Percentiles rank a stretch among this genome's conserved stretches.
phyloP scores from a whole-genome alignment of 192 early-diverging fungal genomes.

The Entomortierella beljakovae region DNA sequence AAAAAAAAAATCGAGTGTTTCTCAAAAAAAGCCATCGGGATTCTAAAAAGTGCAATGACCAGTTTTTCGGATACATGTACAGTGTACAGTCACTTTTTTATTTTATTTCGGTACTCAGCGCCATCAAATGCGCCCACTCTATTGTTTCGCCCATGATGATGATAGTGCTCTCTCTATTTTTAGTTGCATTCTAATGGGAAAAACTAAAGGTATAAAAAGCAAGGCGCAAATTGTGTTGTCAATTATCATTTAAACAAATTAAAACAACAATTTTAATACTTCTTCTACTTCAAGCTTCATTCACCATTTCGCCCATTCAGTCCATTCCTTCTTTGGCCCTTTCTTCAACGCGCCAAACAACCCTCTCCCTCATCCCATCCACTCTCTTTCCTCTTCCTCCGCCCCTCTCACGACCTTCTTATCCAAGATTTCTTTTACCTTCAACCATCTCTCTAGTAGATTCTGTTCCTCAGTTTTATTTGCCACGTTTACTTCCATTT shows the following conservation, averaged over 20 bases:
- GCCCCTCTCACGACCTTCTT: slow-evolving; percentile 26
- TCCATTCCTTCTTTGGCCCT: slow-evolving; percentile 19
- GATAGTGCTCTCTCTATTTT: slow-evolving; percentile 5
- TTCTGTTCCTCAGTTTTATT: slow-evolving; percentile 12
- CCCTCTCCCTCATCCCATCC: slow-evolving; percentile 14
- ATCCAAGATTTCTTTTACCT: slow-evolving; percentile 24
- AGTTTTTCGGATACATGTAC: background rate
- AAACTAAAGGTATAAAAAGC: background rate
- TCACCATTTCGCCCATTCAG: slow-evolving; percentile 24
- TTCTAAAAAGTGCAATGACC: slow-evolving; percentile 6
- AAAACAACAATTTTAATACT: background rate
- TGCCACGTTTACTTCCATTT: slow-evolving; percentile 31
- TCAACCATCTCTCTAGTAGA: slow-evolving; percentile 24
- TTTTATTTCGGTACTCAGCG: no score
- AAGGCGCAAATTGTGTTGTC: background rate
- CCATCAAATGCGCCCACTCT: no score
- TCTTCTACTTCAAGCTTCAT: background rate
- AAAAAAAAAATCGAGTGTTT: no score
- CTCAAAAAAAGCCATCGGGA: no score
- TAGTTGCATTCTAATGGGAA: background rate
- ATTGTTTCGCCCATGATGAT: no score
- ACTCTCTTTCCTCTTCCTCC: slow-evolving; percentile 15
- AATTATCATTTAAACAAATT: slow-evolving; percentile 21
- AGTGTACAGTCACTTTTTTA: background rate
- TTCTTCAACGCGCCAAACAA: slow-evolving; percentile 21